A percentile compares a stretch with the other conserved stretches of the same genome.
Conservation (phyloP, 306 rosid species). For the Prunus dulcis region DNA sequence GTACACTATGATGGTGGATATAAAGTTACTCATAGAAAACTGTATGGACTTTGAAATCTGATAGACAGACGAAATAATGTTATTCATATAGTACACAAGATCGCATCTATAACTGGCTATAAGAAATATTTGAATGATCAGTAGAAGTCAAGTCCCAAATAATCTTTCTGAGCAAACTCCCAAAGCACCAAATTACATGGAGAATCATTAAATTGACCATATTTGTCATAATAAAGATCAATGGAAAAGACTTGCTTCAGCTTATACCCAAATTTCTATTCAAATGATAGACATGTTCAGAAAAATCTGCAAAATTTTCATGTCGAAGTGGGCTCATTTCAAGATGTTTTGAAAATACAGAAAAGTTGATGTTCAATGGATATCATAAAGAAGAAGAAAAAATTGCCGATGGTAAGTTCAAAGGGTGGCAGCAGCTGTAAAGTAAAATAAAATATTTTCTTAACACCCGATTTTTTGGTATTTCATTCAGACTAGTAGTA, state of each 20-base stretch:
- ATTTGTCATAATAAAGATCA: not conserved
- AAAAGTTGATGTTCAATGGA: not conserved
- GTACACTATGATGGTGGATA: not conserved
- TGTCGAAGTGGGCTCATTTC: not conserved
- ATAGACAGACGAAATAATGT: not conserved
- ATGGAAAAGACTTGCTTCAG: not conserved
- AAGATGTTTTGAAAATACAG: not conserved
- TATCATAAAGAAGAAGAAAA: not conserved
- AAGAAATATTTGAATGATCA: not conserved
- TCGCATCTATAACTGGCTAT: not conserved
- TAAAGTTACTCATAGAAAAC: not conserved
- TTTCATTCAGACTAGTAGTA: not conserved
- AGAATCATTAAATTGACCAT: not conserved
- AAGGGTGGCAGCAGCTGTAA: not conserved
- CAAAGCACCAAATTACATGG: not conserved
- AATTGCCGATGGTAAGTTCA: not conserved
- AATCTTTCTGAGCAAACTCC: not conserved
- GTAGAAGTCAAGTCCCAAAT: not conserved
- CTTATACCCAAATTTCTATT: not conserved
- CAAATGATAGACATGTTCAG: not conserved
- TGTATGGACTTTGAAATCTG: not conserved
- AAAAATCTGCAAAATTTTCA: not conserved
- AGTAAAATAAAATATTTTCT: not conserved
- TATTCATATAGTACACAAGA: not conserved
- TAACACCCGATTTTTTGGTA: not conserved